Evolutionary conservation across 1,139 yeast genomes (phyloP), one percentile per base, ranked within the genome.

Genomic region (Hansenula lynferdii): DNA sequence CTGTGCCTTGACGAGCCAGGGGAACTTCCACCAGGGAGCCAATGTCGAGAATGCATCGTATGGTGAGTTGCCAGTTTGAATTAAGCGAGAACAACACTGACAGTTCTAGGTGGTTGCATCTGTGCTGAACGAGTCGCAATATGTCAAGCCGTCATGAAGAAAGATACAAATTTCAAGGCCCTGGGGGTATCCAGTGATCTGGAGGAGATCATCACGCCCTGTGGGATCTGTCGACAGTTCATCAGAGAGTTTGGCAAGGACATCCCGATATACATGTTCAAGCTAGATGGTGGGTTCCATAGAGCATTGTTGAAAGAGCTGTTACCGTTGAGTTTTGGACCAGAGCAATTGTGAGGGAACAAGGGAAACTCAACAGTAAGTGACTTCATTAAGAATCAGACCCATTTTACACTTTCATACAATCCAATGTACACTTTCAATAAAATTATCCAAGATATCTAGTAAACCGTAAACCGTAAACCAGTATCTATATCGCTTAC

Each of bases 1-100:
- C 39, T 77, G 81, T 2, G 53, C 90, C 2, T 54, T 85, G 24
- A 70, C 87, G 0, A 56, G 56, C 1, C 61, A 67, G 9, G 84
- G 78, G 4, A 63, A 65, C 17, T 66, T 58, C 34, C 62, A 81
- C 26, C 58, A 63, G 11, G 98, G 97, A 5, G 95, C 95, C 35
- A 92, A 92, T 51, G 79, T 92, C 20, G 98, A 92, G 57, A 92
- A 90, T 57, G 97, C 97, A 4, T 80, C 94, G 31, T 90, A 85
- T 54, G 94, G 92, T 10, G 20, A 35, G 54, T 15, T n/a, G 11
- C 8, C 8, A 8, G 6, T 5, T 9, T 12, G 11, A 7, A 12
- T 10, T n/a, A n/a, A n/a, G n/a, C n/a, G n/a, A n/a, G n/a, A n/a
- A n/a, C n/a, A 6, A 24, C 20, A 35, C 25, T 24, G 21, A 29